These are phyloP conservation scores for Zalerion maritima DNA, from an alignment of 495 filamentous ascomycete genomes.

Conservation along the genomic window DNA sequence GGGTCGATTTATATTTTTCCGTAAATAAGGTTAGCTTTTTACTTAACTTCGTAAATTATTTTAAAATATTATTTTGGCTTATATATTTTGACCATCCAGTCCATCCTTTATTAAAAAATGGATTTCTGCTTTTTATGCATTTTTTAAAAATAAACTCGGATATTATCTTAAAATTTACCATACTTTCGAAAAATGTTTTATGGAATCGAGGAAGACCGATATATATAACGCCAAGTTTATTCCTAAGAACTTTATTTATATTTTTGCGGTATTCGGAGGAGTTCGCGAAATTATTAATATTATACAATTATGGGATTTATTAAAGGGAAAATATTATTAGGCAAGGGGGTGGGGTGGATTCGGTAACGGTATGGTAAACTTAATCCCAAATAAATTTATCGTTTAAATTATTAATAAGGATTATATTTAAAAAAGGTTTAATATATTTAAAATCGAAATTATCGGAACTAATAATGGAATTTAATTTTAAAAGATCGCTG, in stretches of 20 bases:
- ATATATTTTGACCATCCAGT: conserved; percentile 1
- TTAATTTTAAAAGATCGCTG: background rate
- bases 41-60: conserved; percentile 1
- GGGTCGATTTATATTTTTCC: conserved; percentile 1
- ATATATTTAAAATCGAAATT: background rate
- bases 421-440: background rate
- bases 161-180: background rate
- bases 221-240: conserved; percentile 2
- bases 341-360: too few relatives aligned
- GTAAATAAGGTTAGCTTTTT: conserved; percentile 1
- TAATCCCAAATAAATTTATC: conserved; percentile 2
- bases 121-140: conserved; percentile 1
- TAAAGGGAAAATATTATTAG: too few relatives aligned
- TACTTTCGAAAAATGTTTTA: background rate
- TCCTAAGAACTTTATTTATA: conserved; percentile 1
- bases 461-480: conserved; percentile 2
- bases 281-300: conserved; percentile 1
- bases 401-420: background rate
- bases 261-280: conserved; percentile 1
- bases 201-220: conserved; percentile 1
- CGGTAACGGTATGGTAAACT: too few relatives aligned
- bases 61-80: conserved; percentile 1
- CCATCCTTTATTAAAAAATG: background rate
- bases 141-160: background rate
- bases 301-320: background rate